A percentile compares a stretch with the other conserved stretches of the same genome.
These are phyloP conservation scores for Mucuna pruriens DNA, from an alignment of 306 rosid genomes.

Conservation along the genomic window DNA sequence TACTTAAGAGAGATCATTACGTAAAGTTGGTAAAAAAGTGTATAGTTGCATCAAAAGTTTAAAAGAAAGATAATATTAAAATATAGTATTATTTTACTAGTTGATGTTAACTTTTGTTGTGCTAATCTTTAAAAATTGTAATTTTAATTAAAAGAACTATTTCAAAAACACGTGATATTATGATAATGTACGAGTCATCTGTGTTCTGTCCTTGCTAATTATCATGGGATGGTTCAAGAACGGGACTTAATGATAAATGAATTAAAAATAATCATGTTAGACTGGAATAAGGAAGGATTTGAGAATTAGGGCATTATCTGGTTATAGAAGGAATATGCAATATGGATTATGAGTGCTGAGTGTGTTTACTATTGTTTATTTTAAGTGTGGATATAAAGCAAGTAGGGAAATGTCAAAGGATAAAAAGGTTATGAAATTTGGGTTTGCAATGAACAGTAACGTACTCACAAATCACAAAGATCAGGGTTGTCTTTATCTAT, in stretches of 20 bases:
- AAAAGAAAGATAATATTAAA: no score
- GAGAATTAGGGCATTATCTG: neutral
- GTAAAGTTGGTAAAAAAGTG: no score
- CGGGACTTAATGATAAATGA: neutral
- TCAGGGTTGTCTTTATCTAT: neutral
- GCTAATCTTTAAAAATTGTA: neutral
- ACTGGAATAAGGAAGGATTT: neutral
- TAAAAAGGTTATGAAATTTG: neutral
- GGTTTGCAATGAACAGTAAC: neutral
- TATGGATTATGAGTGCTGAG: neutral
- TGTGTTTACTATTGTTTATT: neutral
- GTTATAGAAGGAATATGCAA: conserved; percentile 4
- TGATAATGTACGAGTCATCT: no score
- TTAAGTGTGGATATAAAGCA: neutral
- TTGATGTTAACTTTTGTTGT: neutral
- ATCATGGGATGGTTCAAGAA: neutral
- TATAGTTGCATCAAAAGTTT: no score
- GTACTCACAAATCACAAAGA: neutral
- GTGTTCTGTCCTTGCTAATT: neutral
- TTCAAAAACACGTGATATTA: no score
- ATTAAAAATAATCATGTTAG: neutral
- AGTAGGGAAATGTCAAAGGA: neutral
- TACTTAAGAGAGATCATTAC: no score
- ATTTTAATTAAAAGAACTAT: no score
- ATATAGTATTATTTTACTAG: no score